These are phyloP conservation scores for Castanea sativa DNA, from an alignment of 306 rosid species.

Conservation along the genomic window DNA sequence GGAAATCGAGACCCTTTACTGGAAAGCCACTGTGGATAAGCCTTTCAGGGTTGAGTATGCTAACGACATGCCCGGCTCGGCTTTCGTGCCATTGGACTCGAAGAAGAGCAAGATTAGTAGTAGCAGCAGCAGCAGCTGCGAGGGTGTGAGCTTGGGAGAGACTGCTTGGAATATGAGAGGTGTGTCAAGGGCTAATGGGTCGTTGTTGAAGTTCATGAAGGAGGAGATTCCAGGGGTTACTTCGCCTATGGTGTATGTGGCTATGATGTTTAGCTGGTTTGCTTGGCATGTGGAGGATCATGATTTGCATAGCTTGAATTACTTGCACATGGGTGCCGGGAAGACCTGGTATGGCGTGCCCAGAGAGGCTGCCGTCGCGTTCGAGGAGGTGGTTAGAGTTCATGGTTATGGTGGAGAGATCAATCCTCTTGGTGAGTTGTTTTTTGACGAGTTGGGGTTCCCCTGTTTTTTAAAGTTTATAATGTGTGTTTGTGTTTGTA, in stretches of 20 bases:
- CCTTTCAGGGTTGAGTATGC: conserved; percentile 95
- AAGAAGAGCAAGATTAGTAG: conserved; percentile 42
- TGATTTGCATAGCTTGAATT: conserved; percentile 94
- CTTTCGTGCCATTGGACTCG: conserved; percentile 46
- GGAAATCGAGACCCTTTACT: conserved; percentile 77
- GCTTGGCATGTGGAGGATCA: conserved; percentile 99
- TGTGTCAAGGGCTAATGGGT: conserved; percentile 81
- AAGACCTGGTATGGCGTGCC: conserved; percentile 99
- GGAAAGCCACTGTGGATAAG: conserved; percentile 93
- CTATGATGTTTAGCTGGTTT: conserved; percentile 98
- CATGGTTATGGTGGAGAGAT: conserved; percentile 94
- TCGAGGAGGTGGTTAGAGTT: conserved; percentile 93
- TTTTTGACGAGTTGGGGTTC: conserved; percentile 8
- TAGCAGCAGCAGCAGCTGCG: conserved; percentile 21
- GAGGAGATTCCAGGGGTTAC: conserved; percentile 99
- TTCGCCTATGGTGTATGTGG: conserved; percentile 92
- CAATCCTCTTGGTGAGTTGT: conserved; percentile 90
- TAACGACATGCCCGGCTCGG: conserved; percentile 98
- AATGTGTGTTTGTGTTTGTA: not conserved
- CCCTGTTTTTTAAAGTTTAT: conserved; percentile 23
- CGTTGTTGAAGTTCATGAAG: conserved; percentile 92
- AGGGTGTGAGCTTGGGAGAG: conserved; percentile 62
- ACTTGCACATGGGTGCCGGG: conserved; percentile 86
- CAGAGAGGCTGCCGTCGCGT: conserved; percentile 85
- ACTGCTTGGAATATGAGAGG: conserved; percentile 95